These are phyloP conservation scores for Pleurostoma richardsiae DNA, from an alignment of 2,329 filamentous ascomycete species.

Conservation along the genomic window DNA sequence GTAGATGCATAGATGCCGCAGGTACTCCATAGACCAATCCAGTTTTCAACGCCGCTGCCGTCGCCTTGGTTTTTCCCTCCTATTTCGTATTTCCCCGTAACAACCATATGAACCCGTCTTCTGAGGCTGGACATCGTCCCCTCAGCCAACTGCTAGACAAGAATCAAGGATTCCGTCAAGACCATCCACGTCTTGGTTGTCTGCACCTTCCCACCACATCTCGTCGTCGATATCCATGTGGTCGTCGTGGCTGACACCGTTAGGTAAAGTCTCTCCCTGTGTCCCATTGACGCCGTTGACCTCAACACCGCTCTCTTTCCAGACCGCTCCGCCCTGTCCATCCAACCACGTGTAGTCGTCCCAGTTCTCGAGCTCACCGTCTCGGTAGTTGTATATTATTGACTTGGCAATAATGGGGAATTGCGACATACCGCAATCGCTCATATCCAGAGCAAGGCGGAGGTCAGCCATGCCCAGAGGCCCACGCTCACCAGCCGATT, in stretches of 20 bases:
- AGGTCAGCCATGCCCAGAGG: slow-evolving; percentile 76
- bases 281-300: slow-evolving; percentile 25
- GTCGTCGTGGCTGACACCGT: slow-evolving; percentile 42
- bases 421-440: slow-evolving; percentile 69
- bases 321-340: slow-evolving; percentile 20
- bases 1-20: slow-evolving; percentile 8
- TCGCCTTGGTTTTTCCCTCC: background rate
- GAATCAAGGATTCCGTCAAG: slow-evolving; percentile 55
- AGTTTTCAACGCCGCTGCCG: slow-evolving; percentile 9
- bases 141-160: slow-evolving; percentile 40
- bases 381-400: slow-evolving; percentile 66
- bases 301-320: slow-evolving; percentile 20
- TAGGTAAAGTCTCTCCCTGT: slow-evolving; percentile 33
- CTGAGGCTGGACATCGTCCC: background rate
- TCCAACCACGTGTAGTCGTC: slow-evolving; percentile 53
- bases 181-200: slow-evolving; percentile 41
- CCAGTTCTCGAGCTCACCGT: slow-evolving; percentile 69
- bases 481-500: slow-evolving; percentile 65
- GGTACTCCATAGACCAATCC: background rate
- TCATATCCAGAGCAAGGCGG: slow-evolving; percentile 68
- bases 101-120: too few species aligned
- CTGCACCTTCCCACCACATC: slow-evolving; percentile 58
- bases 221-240: slow-evolving; percentile 57
- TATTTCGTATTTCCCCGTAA: too few species aligned
- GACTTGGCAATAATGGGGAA: slow-evolving; percentile 71